phyloP scores from a whole-genome alignment of 768 basidiomycete species.

The Megacollybia marginata region DNA sequence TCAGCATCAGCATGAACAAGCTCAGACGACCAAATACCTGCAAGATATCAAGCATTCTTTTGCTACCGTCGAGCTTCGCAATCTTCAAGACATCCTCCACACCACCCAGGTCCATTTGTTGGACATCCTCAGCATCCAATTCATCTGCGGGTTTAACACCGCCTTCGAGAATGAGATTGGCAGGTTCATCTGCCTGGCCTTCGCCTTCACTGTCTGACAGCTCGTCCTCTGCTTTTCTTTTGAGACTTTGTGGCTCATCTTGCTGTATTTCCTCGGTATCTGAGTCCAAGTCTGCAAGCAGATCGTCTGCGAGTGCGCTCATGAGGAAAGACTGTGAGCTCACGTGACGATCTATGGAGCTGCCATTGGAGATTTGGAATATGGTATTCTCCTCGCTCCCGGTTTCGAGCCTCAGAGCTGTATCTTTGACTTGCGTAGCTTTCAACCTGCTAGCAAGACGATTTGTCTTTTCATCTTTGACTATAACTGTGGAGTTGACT shows the following conservation, averaged over 20 bases:
- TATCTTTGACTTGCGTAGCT: conserved; percentile 3
- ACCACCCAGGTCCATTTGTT: conserved; percentile 82
- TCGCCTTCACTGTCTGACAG: conserved; percentile 48
- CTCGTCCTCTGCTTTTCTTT: conserved; percentile 55
- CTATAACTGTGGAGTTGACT: conserved; percentile 4
- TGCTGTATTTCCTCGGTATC: conserved; percentile 63
- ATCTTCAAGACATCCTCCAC: conserved; percentile 85
- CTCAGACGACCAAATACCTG: conserved; percentile 37
- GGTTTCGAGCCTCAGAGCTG: neutral
- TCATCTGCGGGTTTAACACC: conserved; percentile 94
- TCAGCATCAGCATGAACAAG: neutral
- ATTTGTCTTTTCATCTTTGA: conserved; percentile 1
- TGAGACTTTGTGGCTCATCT: conserved; percentile 36
- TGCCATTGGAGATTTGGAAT: neutral
- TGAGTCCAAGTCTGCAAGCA: conserved; percentile 86
- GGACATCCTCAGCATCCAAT: conserved; percentile 88
- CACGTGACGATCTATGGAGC: neutral
- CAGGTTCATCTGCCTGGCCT: conserved; percentile 37
- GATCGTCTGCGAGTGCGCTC: conserved; percentile 85
- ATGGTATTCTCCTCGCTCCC: neutral
- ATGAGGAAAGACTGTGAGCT: conserved; percentile 25
- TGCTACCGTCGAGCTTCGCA: conserved; percentile 84
- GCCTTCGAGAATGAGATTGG: conserved; percentile 70
- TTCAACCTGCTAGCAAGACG: conserved; percentile 3
- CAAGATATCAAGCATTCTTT: conserved; percentile 80